Evolutionary conservation across 2,329 filamentous ascomycete genomes (phyloP).

Genomic region (Fusarium lateritium): DNA sequence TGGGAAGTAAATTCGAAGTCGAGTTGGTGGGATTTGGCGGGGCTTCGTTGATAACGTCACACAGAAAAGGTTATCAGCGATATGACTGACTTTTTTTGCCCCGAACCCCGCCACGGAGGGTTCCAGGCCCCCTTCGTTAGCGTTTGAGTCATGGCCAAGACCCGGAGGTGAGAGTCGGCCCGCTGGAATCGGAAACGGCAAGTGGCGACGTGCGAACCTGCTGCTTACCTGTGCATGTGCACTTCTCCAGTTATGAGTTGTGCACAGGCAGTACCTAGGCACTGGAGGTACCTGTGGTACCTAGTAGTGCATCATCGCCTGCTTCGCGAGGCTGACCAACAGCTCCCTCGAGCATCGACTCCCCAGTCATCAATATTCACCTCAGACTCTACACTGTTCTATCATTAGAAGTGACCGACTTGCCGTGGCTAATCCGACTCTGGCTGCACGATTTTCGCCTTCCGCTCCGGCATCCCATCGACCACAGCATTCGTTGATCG

Average conservation of each 20-base stretch:
- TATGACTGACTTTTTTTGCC: slow-evolving; percentile 46
- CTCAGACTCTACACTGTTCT: not conserved
- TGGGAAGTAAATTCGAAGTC: slow-evolving; percentile 44
- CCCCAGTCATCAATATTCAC: not conserved
- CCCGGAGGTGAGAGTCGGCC: not conserved
- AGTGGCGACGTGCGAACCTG: slow-evolving; percentile 22
- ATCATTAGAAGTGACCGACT: not conserved
- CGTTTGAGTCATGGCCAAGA: slow-evolving; percentile 20
- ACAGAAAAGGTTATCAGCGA: slow-evolving; percentile 44
- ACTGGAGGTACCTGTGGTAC: not conserved
- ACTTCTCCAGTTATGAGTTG: not conserved
- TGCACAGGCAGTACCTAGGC: too few relatives aligned
- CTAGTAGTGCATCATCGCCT: slow-evolving; percentile 31
- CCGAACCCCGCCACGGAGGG: slow-evolving; percentile 40
- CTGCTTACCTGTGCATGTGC: not conserved
- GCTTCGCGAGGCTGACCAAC: slow-evolving; percentile 40
- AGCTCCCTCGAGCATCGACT: slow-evolving; percentile 16
- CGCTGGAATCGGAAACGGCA: not conserved
- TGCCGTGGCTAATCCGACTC: not conserved
- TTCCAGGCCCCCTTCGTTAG: slow-evolving; percentile 20
- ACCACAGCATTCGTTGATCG: not conserved
- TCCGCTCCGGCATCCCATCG: not conserved
- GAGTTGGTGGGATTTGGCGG: slow-evolving; percentile 50
- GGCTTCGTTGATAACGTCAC: slow-evolving; percentile 51
- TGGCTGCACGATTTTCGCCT: not conserved